Percentiles rank a stretch among this genome's conserved stretches.
Evolutionary conservation across 2,329 filamentous ascomycete genomes (phyloP).

Genomic region (Aspergillus texensis): DNA sequence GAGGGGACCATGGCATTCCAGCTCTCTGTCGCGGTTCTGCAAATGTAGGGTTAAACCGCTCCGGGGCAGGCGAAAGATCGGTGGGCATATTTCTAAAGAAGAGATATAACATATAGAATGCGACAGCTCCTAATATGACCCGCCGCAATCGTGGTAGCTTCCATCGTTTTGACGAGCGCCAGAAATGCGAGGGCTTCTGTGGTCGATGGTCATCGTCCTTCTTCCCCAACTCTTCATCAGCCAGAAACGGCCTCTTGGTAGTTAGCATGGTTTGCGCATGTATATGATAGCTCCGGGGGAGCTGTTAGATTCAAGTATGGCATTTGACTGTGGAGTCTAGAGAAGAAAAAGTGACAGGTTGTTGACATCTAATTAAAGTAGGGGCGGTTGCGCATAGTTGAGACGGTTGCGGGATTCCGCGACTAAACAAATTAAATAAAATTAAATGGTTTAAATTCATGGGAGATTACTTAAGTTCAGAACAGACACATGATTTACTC

Average conservation of each 20-base stretch:
- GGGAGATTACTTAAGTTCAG: not conserved
- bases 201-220: slow-evolving; percentile 64
- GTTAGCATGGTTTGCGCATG: slow-evolving; percentile 38
- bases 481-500: slow-evolving; percentile 4
- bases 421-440: not conserved
- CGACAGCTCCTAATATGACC: slow-evolving; percentile 50
- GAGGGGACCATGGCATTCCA: slow-evolving; percentile 6
- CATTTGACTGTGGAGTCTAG: slow-evolving; percentile 14
- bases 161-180: slow-evolving; percentile 38
- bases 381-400: slow-evolving; percentile 4
- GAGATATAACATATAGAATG: slow-evolving; percentile 60
- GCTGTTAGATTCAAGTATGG: slow-evolving; percentile 13
- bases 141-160: slow-evolving; percentile 51
- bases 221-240: slow-evolving; percentile 67
- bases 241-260: slow-evolving; percentile 48
- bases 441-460: not conserved
- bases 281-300: slow-evolving; percentile 26
- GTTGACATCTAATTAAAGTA: slow-evolving; percentile 3
- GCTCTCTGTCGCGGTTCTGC: slow-evolving; percentile 21
- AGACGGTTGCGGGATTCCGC: slow-evolving; percentile 11
- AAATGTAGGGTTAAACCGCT: slow-evolving; percentile 33
- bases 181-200: slow-evolving; percentile 29
- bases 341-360: not conserved
- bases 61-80: slow-evolving; percentile 41
- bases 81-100: slow-evolving; percentile 67